Evolutionary conservation across 257 asterid species (phyloP).

Genomic region (Misopates orontium): DNA sequence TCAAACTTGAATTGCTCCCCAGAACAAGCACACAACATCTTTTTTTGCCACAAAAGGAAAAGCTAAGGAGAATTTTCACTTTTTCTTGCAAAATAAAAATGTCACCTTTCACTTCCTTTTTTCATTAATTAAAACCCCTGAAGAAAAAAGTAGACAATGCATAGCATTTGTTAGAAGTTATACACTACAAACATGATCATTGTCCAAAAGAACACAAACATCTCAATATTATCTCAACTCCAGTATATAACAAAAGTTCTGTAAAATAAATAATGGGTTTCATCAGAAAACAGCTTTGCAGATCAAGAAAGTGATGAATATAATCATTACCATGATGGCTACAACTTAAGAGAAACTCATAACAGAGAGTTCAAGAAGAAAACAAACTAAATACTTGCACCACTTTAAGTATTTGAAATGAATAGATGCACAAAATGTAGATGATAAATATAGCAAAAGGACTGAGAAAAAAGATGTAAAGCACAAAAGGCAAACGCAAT

Average conservation of each 20-base stretch:
- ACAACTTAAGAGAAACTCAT: too few relatives aligned
- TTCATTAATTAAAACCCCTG: constrained; percentile 22
- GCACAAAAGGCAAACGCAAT: constrained; percentile 14
- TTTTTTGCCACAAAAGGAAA: constrained; percentile 19
- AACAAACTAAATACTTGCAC: too few relatives aligned
- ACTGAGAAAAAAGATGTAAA: constrained; percentile 30
- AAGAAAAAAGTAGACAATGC: not conserved
- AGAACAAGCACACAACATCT: constrained; percentile 92
- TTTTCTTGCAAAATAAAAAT: constrained; percentile 26
- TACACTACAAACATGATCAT: constrained; percentile 3
- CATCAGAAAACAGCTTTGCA: constrained; percentile 3
- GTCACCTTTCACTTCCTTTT: constrained; percentile 29
- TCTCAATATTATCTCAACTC: too few relatives aligned
- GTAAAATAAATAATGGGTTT: not conserved
- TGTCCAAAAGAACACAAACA: not conserved
- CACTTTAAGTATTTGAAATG: not conserved
- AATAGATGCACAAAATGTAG: not conserved
- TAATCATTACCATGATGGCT: too few relatives aligned
- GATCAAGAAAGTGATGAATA: too few relatives aligned
- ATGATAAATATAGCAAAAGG: constrained; percentile 13
- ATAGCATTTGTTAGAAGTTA: constrained; percentile 18
- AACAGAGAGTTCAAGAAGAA: too few relatives aligned
- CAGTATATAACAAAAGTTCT: not conserved
- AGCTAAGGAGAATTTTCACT: too few relatives aligned
- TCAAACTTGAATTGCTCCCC: constrained; percentile 88